A percentile compares a stretch with the other conserved stretches of the same genome.
Conservation (phyloP, 2,329 filamentous ascomycete genomes). For the Corniculantispora saksenae region DNA sequence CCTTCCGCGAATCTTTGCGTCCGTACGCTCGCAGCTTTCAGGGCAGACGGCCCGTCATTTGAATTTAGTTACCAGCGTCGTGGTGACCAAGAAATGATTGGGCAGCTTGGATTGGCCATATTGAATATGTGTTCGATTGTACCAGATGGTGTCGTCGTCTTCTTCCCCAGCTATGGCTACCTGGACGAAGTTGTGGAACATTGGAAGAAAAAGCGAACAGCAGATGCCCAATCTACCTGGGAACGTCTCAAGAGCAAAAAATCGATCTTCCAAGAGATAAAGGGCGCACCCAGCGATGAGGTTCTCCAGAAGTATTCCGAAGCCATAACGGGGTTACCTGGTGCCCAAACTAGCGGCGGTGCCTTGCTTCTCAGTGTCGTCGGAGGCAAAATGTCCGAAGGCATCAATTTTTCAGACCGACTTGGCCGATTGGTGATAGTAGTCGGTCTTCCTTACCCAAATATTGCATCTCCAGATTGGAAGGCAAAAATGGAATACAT, state of each 20-base stretch:
- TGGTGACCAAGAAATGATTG: conserved; percentile 66
- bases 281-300: conserved; percentile 62
- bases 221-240: conserved; percentile 52
- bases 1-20: conserved; percentile 79
- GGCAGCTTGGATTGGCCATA: conserved; percentile 73
- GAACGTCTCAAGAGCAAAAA: conserved; percentile 61
- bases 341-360: conserved; percentile 46
- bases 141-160: conserved; percentile 87
- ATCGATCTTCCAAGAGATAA: conserved; percentile 60
- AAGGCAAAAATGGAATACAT: conserved; percentile 88
- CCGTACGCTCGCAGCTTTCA: conserved; percentile 61
- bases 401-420: conserved; percentile 94
- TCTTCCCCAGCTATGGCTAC: conserved; percentile 95
- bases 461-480: conserved; percentile 87
- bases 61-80: conserved; percentile 88
- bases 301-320: conserved; percentile 72
- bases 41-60: conserved; percentile 54
- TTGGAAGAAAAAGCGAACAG: conserved; percentile 53
- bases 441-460: conserved; percentile 91
- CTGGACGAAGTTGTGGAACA: conserved; percentile 69
- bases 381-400: conserved; percentile 92
- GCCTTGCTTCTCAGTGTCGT: conserved; percentile 87
- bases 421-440: conserved; percentile 88
- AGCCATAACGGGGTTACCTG: conserved; percentile 56
- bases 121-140: conserved; percentile 71